Evolutionary conservation across 2,329 filamentous ascomycete species (phyloP).

Genomic region (Huntiella bhutanensis): DNA sequence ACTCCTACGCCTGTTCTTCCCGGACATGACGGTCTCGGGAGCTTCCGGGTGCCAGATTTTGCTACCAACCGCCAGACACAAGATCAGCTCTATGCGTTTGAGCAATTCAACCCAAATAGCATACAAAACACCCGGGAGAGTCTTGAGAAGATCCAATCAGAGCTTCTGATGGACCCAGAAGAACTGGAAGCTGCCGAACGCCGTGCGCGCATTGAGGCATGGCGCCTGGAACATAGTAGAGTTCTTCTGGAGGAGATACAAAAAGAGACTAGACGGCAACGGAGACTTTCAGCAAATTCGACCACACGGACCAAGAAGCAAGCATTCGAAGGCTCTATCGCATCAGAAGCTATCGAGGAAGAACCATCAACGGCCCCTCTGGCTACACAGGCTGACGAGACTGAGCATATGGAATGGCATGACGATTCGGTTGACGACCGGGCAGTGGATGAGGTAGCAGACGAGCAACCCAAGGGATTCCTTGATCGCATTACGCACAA

Average conservation of each 20-base stretch:
- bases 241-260: slow-evolving; percentile 77
- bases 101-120: slow-evolving; percentile 60
- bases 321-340: slow-evolving; percentile 1
- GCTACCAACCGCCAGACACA: slow-evolving; percentile 41
- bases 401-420: slow-evolving; percentile 12
- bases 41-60: slow-evolving; percentile 50
- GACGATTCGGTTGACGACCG: slow-evolving; percentile 32
- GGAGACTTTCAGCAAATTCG: slow-evolving; percentile 42
- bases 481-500: slow-evolving; percentile 68
- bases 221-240: slow-evolving; percentile 79
- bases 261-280: slow-evolving; percentile 50
- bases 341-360: slow-evolving; percentile 8
- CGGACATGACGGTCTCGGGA: slow-evolving; percentile 77
- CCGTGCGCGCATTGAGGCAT: slow-evolving; percentile 70
- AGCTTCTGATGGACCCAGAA: slow-evolving; percentile 33
- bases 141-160: slow-evolving; percentile 28
- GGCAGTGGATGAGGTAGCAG: slow-evolving; percentile 25
- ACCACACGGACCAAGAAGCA: slow-evolving; percentile 12
- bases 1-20: slow-evolving; percentile 59
- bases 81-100: slow-evolving; percentile 76
- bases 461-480: slow-evolving; percentile 44
- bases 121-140: slow-evolving; percentile 26
- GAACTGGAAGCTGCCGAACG: slow-evolving; percentile 49
- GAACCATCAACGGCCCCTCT: background rate
- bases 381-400: slow-evolving; percentile 4